phyloP scores from a whole-genome alignment of 1,284 basidiomycete species.

The Neolentinus lepideus region DNA sequence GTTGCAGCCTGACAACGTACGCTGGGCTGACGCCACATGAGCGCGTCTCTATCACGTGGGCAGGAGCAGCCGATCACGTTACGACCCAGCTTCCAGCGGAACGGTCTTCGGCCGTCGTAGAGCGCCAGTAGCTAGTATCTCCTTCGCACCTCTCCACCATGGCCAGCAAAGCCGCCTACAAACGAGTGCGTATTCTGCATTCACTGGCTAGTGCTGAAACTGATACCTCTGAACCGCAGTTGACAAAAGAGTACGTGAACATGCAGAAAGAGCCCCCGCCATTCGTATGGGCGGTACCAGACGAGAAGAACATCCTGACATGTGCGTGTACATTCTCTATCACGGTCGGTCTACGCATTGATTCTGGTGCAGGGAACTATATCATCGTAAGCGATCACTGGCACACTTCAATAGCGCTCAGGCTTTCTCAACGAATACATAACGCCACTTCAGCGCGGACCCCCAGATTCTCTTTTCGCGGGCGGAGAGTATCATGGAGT shows the following conservation, averaged over 20 bases:
- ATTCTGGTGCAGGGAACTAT: constrained; percentile 67
- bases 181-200: constrained; percentile 51
- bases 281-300: constrained; percentile 89
- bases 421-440: neutral
- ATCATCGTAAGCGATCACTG: constrained; percentile 59
- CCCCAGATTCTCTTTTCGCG: constrained; percentile 87
- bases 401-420: constrained; percentile 1
- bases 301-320: constrained; percentile 92
- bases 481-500: constrained; percentile 94
- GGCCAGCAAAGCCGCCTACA: constrained; percentile 80
- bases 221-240: constrained; percentile 32
- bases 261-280: constrained; percentile 95
- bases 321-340: constrained; percentile 43
- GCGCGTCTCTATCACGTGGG: neutral
- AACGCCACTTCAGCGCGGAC: constrained; percentile 61
- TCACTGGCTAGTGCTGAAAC: constrained; percentile 7
- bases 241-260: constrained; percentile 83
- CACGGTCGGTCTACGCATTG: neutral
- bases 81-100: neutral
- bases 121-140: neutral
- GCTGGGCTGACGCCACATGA: neutral
- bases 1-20: too few species aligned
- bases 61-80: neutral
- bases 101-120: neutral
- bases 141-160: constrained; percentile 28